Evolutionary conservation across 257 asterid species (phyloP).

Genomic region (Misopates orontium): DNA sequence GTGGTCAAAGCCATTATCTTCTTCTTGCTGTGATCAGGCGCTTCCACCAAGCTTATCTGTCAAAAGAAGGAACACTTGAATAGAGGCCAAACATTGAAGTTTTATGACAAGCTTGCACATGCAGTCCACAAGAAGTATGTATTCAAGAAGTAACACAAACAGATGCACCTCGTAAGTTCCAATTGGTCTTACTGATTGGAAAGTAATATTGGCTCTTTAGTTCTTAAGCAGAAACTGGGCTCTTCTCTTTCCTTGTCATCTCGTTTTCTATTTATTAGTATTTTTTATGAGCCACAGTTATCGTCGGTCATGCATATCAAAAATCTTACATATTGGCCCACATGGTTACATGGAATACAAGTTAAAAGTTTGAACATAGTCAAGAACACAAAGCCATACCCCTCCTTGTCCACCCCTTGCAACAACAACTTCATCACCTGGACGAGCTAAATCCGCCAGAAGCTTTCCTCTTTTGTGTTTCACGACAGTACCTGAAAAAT

Average conservation of each 20-base stretch:
- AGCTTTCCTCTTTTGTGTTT: constrained; percentile 85
- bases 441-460: constrained; percentile 86
- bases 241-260: neutral
- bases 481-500: constrained; percentile 78
- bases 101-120: constrained; percentile 7
- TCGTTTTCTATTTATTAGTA: neutral
- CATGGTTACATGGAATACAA: neutral
- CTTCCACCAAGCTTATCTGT: constrained; percentile 88
- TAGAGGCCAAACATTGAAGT: constrained; percentile 8
- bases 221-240: neutral
- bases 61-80: constrained; percentile 29
- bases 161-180: neutral
- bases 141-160: neutral
- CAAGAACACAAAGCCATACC: constrained; percentile 51
- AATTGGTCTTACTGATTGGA: constrained; percentile 2
- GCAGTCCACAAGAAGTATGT: neutral
- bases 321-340: constrained; percentile 6
- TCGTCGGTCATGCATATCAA: constrained; percentile 1
- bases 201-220: neutral
- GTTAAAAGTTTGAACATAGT: constrained; percentile 16
- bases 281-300: neutral
- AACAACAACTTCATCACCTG: constrained; percentile 83
- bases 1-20: constrained; percentile 48
- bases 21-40: constrained; percentile 66
- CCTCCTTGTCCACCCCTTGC: constrained; percentile 99